Base-by-base conservation (phyloP, 2,329 filamentous ascomycete genomes). In the Ophiostoma ulmi region DNA sequence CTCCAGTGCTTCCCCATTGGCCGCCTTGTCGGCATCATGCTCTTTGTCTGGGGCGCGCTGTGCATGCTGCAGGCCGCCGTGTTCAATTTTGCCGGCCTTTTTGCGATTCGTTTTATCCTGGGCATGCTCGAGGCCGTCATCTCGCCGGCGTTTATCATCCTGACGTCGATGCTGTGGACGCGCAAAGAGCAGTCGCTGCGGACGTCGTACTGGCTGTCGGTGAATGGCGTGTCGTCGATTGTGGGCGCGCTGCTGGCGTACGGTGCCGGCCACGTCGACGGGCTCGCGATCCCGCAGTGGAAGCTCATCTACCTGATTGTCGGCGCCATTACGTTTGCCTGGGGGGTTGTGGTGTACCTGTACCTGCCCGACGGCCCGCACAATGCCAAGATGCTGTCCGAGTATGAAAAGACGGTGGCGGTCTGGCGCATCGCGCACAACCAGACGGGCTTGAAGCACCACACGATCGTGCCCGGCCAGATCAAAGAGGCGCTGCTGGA, bases 1-100 rank as follows among this genome's bases (percentile, higher is more conserved):
- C 76, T 83, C 31, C 81, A 83, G 72, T 78, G 80, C 14, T 75
- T 80, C 41, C 80, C 81, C 7, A 78, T 83, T 13, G 81, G 78
- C 31, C 80, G 80, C 61, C 76, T 82, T 31, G 79, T 82, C 70
- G 80, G 80, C 4, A 70, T 74, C 2, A 81, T 82, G 77, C 86
- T 84, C 69, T 80, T 85, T 67, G 79, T 84, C 44, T 80, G 79
- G 75, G 77, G 77, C 39, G 70, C 72, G 17, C 55, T 74, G 41
- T 71, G 71, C 66, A 73, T 74, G 70, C 74, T 75, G 4, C 80
- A 80, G 13, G 78, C 76, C 17, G 75, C 75, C 6, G 76, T 76
- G 5, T 75, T 77, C 36, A 78, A 74, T 73, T 81, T 78, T 67
- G 75, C 75, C 7, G 79, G 78, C 31, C 74, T 81, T 48, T 74